phyloP scores from a whole-genome alignment of 495 filamentous ascomycete species.

The Daldinia grandis region DNA sequence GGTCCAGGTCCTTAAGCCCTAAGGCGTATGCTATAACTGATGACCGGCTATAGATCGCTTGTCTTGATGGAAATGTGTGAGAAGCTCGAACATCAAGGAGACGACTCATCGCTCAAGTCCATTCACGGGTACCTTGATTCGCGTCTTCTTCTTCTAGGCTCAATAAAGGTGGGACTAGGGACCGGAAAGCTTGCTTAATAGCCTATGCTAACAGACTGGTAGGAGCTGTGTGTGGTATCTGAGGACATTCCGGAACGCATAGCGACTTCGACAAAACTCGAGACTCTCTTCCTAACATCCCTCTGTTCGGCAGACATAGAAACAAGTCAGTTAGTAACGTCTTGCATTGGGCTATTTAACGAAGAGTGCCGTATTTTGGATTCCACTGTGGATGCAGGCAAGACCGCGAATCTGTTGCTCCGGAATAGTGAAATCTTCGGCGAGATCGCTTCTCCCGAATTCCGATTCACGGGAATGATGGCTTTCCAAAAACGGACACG shows the following conservation, averaged over 20 bases:
- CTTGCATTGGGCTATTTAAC: slow-evolving; percentile 68
- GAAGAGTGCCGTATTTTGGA: slow-evolving; percentile 67
- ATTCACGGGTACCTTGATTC: slow-evolving; percentile 63
- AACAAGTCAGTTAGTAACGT: slow-evolving; percentile 67
- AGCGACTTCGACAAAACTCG: slow-evolving; percentile 59
- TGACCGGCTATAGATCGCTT: slow-evolving; percentile 49
- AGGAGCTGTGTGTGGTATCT: slow-evolving; percentile 58
- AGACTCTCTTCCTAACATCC: slow-evolving; percentile 66
- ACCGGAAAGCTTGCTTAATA: not conserved
- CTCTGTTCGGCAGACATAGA: slow-evolving; percentile 71
- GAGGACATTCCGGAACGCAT: slow-evolving; percentile 61
- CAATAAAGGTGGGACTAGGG: slow-evolving; percentile 52
- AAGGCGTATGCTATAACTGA: slow-evolving; percentile 33
- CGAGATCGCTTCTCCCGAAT: slow-evolving; percentile 68
- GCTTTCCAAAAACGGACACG: slow-evolving; percentile 71
- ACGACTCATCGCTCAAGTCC: slow-evolving; percentile 53
- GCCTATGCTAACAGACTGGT: slow-evolving; percentile 17
- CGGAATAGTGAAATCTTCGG: slow-evolving; percentile 67
- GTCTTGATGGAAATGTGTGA: slow-evolving; percentile 61
- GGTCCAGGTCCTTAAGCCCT: slow-evolving; percentile 36
- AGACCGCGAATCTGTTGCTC: slow-evolving; percentile 61
- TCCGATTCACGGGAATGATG: slow-evolving; percentile 70
- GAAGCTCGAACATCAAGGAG: slow-evolving; percentile 52
- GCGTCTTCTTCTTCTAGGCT: slow-evolving; percentile 55
- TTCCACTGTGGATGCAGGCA: slow-evolving; percentile 53